phyloP scores from a whole-genome alignment of 2,329 filamentous ascomycete genomes.

The Corynespora cassiicola region DNA sequence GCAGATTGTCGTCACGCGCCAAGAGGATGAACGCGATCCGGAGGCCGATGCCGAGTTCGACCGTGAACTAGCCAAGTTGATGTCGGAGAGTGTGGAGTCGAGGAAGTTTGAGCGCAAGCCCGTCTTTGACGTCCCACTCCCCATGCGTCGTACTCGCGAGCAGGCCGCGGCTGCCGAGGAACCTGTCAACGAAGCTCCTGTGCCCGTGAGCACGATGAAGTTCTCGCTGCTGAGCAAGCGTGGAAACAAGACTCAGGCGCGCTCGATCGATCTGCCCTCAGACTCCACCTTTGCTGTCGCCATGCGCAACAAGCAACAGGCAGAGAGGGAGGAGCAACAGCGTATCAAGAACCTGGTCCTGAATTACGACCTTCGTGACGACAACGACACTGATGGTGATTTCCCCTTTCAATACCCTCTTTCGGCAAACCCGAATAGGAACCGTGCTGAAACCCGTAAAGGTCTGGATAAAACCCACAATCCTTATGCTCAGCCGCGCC shows the following conservation, averaged over 20 bases:
- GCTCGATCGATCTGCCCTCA: slow-evolving; percentile 85
- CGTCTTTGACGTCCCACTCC: slow-evolving; percentile 95
- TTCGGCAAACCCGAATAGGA: slow-evolving; percentile 59
- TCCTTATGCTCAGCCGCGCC: slow-evolving; percentile 52
- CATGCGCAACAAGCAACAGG: slow-evolving; percentile 94
- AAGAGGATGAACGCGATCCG: slow-evolving; percentile 88
- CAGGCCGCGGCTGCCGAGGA: slow-evolving; percentile 48
- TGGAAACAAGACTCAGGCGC: slow-evolving; percentile 94
- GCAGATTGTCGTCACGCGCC: slow-evolving; percentile 87
- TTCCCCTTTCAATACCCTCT: slow-evolving; percentile 49
- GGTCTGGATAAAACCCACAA: slow-evolving; percentile 49
- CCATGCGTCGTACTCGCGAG: slow-evolving; percentile 78
- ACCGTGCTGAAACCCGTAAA: slow-evolving; percentile 41
- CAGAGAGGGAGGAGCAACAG: slow-evolving; percentile 94
- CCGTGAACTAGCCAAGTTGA: slow-evolving; percentile 96
- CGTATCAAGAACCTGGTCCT: slow-evolving; percentile 97
- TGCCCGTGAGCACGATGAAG: slow-evolving; percentile 75
- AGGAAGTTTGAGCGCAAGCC: slow-evolving; percentile 95
- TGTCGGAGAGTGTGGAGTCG: slow-evolving; percentile 95
- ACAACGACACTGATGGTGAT: slow-evolving; percentile 77
- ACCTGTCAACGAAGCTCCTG: slow-evolving; percentile 46
- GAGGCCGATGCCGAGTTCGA: slow-evolving; percentile 98
- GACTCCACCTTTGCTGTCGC: slow-evolving; percentile 95
- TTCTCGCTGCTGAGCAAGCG: slow-evolving; percentile 96
- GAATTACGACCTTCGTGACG: slow-evolving; percentile 91